Base-by-base conservation (phyloP, 208 protist species). In the Balamuthia mandrillaris region DNA sequence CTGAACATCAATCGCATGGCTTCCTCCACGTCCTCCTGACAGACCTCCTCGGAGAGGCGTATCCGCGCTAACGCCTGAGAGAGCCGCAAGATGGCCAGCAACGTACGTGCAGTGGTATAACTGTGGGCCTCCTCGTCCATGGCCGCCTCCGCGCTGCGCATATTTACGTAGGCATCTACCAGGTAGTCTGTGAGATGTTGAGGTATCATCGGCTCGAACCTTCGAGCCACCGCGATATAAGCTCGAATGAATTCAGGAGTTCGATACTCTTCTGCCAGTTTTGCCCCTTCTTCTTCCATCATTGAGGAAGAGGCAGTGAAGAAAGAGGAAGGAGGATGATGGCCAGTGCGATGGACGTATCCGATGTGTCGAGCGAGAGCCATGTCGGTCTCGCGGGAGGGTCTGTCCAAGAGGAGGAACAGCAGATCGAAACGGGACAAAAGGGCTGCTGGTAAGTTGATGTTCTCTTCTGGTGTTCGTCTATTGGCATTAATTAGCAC, bases 381-480 rank as follows among this genome's bases (percentile, higher is more conserved):
- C n/a, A 89, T 77, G 92, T 99, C 98, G 18, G 81, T 65, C 42
- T 97, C 96, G 7, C 51, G 45, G 77, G 91, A 74, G 14, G 93
- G 88, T 35, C 65, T 75, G 79, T 97, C 95, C n/a, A 96, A 85
- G 4, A 96, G 72, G 14, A 97, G 37, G 87, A 95, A 96, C 5
- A 95, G 21, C 18, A 99, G 72, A 87, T 99, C 97, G 85, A 99
- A 99, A 84, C 98, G 94, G 7, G 97, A 99, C 24, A 99, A 91
- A 16, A 99, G 91, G 6, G 98, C 96, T 31, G 96, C 95, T 24
- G 98, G 98, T 10, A 99, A 88, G 86, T 99, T 99, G 75, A 99
- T 98, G 90, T 99, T 99, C 65, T 98, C 96, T n/a, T 90, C 96
- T 5, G 95, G 95, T 95, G n/a, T 72, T 0, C 16, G 70, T 27